Evolutionary conservation across 345 rosid species (phyloP).

Genomic region (Carallia brachiata): DNA sequence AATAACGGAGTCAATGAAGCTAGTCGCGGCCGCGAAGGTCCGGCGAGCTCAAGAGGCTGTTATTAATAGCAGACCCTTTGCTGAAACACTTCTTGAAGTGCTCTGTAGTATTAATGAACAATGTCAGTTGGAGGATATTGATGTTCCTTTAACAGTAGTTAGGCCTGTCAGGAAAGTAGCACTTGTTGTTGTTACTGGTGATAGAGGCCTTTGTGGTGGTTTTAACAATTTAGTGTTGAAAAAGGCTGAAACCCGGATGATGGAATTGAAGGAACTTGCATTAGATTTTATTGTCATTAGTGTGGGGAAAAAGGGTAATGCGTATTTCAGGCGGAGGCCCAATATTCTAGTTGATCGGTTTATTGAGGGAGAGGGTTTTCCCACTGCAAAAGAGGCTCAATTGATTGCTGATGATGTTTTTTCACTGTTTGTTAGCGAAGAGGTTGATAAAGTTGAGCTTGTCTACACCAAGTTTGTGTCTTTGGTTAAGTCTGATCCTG

Average conservation of each 20-base stretch:
- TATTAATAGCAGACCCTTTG: constrained; percentile 69
- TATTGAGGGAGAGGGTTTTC: constrained; percentile 58
- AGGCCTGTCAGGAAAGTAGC: constrained; percentile 81
- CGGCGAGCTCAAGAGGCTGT: constrained; percentile 90
- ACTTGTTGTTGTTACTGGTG: constrained; percentile 61
- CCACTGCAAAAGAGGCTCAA: constrained; percentile 79
- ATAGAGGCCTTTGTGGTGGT: constrained; percentile 83
- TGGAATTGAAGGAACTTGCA: constrained; percentile 57
- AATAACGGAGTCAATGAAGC: constrained; percentile 83
- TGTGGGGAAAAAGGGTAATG: constrained; percentile 81
- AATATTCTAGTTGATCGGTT: constrained; percentile 43
- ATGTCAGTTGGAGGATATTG: constrained; percentile 60
- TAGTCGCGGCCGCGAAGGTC: constrained; percentile 77
- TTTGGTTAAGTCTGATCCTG: constrained; percentile 71
- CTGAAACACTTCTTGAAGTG: constrained; percentile 53
- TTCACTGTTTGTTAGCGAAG: constrained; percentile 64
- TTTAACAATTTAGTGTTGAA: constrained; percentile 66
- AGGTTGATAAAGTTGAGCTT: constrained; percentile 88
- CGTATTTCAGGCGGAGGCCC: constrained; percentile 60
- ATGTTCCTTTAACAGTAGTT: constrained; percentile 58
- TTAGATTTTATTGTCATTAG: constrained; percentile 62
- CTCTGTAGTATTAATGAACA: constrained; percentile 49
- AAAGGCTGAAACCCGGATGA: constrained; percentile 53
- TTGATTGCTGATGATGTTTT: constrained; percentile 78
- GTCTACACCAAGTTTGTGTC: constrained; percentile 80